Evolutionary conservation across 1,139 yeast species (phyloP).

Genomic region (Blastobotrys buckinghamii): DNA sequence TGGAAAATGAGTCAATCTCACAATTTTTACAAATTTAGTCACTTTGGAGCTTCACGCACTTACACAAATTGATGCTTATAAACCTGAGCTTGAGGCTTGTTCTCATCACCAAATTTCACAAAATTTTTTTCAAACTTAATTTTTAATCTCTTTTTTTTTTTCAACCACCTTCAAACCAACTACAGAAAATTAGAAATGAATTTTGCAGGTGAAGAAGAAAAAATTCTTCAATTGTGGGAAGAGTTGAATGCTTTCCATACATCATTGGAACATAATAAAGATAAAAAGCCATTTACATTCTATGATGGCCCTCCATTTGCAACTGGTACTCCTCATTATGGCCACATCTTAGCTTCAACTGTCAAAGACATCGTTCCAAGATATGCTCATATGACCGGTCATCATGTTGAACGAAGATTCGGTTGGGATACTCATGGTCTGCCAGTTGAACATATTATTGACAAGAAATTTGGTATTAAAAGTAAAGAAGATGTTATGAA

Average conservation of each 20-base stretch:
- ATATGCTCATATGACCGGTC: conserved; percentile 96
- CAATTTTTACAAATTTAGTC: too few relatives aligned
- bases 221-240: conserved; percentile 73
- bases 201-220: conserved; percentile 87
- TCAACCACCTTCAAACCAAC: neutral
- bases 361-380: conserved; percentile 96
- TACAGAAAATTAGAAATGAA: conserved; percentile 32
- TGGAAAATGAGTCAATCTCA: neutral
- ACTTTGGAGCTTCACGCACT: too few relatives aligned
- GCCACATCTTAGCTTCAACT: conserved; percentile 94
- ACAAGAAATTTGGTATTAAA: conserved; percentile 90
- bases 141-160: neutral
- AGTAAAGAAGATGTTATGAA: conserved; percentile 92
- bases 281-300: conserved; percentile 80
- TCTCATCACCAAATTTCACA: neutral
- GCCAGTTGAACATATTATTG: conserved; percentile 97
- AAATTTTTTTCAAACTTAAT: neutral
- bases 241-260: conserved; percentile 90
- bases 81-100: neutral
- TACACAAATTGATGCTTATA: too few relatives aligned
- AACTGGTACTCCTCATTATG: conserved; percentile 98
- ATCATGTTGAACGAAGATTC: conserved; percentile 91
- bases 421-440: conserved; percentile 99
- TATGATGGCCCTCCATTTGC: conserved; percentile 99
- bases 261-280: conserved; percentile 76